Conservation (phyloP, 2,329 filamentous ascomycete genomes). For the Corinectria fuckeliana region DNA sequence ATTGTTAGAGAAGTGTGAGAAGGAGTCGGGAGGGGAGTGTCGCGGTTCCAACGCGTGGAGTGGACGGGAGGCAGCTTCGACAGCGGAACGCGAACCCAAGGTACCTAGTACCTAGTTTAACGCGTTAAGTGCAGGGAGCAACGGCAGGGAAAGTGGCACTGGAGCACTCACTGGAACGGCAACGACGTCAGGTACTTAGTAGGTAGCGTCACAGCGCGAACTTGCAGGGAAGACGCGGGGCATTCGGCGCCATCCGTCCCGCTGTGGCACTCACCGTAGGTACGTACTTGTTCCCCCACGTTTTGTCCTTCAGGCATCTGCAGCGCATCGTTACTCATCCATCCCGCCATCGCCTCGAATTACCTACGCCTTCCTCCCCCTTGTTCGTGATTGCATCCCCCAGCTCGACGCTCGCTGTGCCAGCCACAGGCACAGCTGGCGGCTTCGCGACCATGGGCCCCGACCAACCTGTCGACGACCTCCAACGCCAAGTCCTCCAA, state of each 20-base stretch:
- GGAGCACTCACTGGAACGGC: neutral
- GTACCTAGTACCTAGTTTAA: too few species aligned
- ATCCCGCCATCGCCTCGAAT: neutral
- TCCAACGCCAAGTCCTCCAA: slow-evolving; percentile 52
- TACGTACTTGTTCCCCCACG: slow-evolving; percentile 1
- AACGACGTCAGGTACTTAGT: too few species aligned
- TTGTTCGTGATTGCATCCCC: neutral
- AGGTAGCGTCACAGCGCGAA: too few species aligned
- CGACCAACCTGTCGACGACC: slow-evolving; percentile 38
- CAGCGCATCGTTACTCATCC: neutral
- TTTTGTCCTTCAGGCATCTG: neutral
- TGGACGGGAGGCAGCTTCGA: slow-evolving; percentile 6
- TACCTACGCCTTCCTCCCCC: neutral
- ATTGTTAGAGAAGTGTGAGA: slow-evolving; percentile 3
- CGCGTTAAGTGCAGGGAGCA: slow-evolving; percentile 24
- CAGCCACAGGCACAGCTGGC: neutral
- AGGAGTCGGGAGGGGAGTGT: slow-evolving; percentile 16
- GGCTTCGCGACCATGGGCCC: slow-evolving; percentile 32
- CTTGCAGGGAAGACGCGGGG: slow-evolving; percentile 19
- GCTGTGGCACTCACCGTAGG: neutral
- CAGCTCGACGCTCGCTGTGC: neutral
- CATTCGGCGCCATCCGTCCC: neutral
- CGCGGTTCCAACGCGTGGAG: slow-evolving; percentile 32
- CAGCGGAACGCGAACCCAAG: slow-evolving; percentile 33
- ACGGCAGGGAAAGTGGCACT: neutral